Conservation (phyloP, 2,329 filamentous ascomycete genomes). For the Nannizziopsis arthrosporioides region DNA sequence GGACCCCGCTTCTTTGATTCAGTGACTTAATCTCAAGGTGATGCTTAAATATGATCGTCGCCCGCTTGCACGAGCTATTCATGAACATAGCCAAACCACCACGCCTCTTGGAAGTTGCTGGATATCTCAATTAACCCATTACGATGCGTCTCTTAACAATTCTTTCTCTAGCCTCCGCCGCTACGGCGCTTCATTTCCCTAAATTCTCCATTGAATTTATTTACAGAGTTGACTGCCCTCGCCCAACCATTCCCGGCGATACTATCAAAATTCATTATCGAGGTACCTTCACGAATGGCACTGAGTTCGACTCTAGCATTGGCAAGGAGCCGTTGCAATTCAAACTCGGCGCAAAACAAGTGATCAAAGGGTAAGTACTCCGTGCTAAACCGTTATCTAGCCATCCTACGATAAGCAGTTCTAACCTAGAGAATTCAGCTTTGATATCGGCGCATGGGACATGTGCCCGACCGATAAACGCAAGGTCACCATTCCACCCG, state of each 20-base stretch:
- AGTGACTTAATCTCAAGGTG: not conserved
- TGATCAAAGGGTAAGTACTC: slow-evolving; percentile 83
- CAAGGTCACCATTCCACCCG: slow-evolving; percentile 75
- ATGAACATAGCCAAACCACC: not conserved
- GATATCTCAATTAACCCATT: not conserved
- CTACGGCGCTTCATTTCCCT: slow-evolving; percentile 16
- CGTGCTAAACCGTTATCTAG: slow-evolving; percentile 23
- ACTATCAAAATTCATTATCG: slow-evolving; percentile 77
- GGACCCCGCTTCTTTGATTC: not conserved
- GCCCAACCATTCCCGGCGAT: slow-evolving; percentile 67
- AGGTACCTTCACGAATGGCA: slow-evolving; percentile 64
- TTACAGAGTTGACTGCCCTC: slow-evolving; percentile 57
- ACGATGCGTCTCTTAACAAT: slow-evolving; percentile 23
- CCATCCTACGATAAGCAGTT: too few species aligned
- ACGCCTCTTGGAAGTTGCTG: not conserved
- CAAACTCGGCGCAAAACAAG: slow-evolving; percentile 63
- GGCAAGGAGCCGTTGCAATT: slow-evolving; percentile 66
- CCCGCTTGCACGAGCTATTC: too few species aligned
- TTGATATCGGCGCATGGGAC: slow-evolving; percentile 77
- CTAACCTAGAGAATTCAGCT: too few species aligned
- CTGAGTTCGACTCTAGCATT: slow-evolving; percentile 74
- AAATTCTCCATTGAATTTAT: slow-evolving; percentile 70
- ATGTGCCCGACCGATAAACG: slow-evolving; percentile 95
- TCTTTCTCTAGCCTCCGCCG: slow-evolving; percentile 37
- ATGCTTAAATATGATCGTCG: too few species aligned